Evolutionary conservation across 2,329 filamentous ascomycete genomes (phyloP).

Genomic region (Emericellopsis cladophorae): DNA sequence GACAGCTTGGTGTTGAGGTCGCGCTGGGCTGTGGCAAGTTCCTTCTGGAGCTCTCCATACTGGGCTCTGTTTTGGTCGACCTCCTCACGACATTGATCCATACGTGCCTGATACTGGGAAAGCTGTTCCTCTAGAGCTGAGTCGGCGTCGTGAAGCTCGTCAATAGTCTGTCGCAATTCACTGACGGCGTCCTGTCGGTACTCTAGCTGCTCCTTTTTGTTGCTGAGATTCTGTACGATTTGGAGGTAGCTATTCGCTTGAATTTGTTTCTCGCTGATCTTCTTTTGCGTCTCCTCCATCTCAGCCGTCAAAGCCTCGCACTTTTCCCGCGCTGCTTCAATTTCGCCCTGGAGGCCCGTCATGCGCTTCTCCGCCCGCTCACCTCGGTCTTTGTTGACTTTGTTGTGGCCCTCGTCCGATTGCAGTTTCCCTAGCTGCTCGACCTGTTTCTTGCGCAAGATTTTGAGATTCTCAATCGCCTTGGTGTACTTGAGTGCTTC

Average conservation of each 20-base stretch:
- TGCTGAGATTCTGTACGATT: slow-evolving; percentile 62
- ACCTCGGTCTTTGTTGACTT: slow-evolving; percentile 73
- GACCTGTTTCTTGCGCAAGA: slow-evolving; percentile 70
- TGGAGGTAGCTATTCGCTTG: slow-evolving; percentile 62
- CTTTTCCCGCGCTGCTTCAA: slow-evolving; percentile 46
- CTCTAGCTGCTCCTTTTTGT: slow-evolving; percentile 62
- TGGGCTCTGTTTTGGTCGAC: slow-evolving; percentile 48
- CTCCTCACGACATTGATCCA: slow-evolving; percentile 52
- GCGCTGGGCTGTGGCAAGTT: slow-evolving; percentile 29
- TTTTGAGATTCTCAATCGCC: slow-evolving; percentile 89
- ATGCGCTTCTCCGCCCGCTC: slow-evolving; percentile 57
- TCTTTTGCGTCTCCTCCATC: slow-evolving; percentile 44
- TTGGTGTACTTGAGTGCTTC: slow-evolving; percentile 96
- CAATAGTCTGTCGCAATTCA: slow-evolving; percentile 58
- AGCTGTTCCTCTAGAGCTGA: slow-evolving; percentile 59
- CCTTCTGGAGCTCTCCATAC: slow-evolving; percentile 51
- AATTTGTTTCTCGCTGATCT: slow-evolving; percentile 54
- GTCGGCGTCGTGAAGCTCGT: slow-evolving; percentile 69
- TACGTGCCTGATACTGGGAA: slow-evolving; percentile 64
- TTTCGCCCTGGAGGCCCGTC: slow-evolving; percentile 51
- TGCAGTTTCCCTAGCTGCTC: slow-evolving; percentile 62
- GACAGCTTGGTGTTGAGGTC: slow-evolving; percentile 39
- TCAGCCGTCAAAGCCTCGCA: slow-evolving; percentile 44
- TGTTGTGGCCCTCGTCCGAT: slow-evolving; percentile 63
- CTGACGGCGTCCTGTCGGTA: slow-evolving; percentile 59